Evolutionary conservation across 2,329 filamentous ascomycete species (phyloP), one percentile per base, ranked within the genome.

Genomic region (Alternaria angustiovoidea): DNA sequence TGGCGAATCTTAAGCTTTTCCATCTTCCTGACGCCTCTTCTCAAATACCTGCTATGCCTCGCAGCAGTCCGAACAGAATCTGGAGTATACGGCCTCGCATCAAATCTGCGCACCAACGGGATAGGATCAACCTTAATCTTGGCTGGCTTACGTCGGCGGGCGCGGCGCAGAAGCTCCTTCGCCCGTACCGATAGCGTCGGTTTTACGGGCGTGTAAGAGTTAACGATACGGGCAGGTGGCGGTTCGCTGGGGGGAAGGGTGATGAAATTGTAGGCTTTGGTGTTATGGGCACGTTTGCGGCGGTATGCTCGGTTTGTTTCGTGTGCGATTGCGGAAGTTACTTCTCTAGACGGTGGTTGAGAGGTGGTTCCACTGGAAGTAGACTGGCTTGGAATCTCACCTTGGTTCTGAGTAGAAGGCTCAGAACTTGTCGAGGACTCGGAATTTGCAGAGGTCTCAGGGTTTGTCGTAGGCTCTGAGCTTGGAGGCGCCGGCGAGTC

Each of bases 1-100:
- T 34, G 28, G 24, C 51, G 51, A 2, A 64, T 52, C 14, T 51
- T 43, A 2, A 32, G 55, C 30, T 39, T 52, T 3, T 54, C 52
- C 7, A 62, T 44, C 34, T 14, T 57, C 22, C 48, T 49, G 2
- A 47, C 32, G 18, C 62, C 62, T 30, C 62, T 49, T 20, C 53
- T 49, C 11, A 20, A 12, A 7, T 51, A 64, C n/a, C 56, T 56
- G 34, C 56, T 62, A 1, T 51, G 53, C 56, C 52, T 54, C 16
- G 38, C 38, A 7, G 34, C 62, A 14, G 34, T 53, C 24, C 18
- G 38, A n/a, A 32, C 24, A n/a, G 58, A 39, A n/a, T 57, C 44
- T 11, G 42, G 30, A 16, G 24, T 22, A 20, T 64, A 62, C 5
- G 56, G 47, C 26, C 14, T 57, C 12, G 54, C 59, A 41, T 30